Percentiles rank a stretch among this genome's conserved stretches.
Conservation (phyloP, 2,329 filamentous ascomycete species). For the Pseudopyricularia cyperi region DNA sequence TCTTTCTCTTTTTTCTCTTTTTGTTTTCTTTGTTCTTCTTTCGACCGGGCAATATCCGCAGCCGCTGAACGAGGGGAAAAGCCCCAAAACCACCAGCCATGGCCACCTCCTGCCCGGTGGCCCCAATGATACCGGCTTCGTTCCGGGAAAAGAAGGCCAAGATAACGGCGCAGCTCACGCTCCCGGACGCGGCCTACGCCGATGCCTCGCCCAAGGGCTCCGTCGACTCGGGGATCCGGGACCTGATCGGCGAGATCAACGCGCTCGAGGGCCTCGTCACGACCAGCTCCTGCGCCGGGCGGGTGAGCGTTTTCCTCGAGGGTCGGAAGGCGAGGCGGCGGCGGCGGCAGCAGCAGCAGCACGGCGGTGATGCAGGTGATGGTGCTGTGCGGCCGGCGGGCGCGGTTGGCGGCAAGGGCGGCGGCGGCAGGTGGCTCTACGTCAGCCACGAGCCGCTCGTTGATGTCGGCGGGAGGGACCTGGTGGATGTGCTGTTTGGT, state of each 20-base stretch:
- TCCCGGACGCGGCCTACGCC: slow-evolving; percentile 58
- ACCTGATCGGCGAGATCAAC: slow-evolving; percentile 72
- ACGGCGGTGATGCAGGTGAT: slow-evolving; percentile 7
- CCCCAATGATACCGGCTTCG: not conserved
- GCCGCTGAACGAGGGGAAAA: not conserved
- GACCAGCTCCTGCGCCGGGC: slow-evolving; percentile 83
- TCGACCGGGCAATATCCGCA: not conserved
- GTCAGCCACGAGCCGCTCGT: slow-evolving; percentile 68
- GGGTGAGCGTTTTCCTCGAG: slow-evolving; percentile 80
- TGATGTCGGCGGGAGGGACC: slow-evolving; percentile 1
- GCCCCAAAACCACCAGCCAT: too few species aligned
- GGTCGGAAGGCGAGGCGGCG: slow-evolving; percentile 37
- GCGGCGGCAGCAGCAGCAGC: slow-evolving; percentile 7
- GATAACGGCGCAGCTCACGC: slow-evolving; percentile 58
- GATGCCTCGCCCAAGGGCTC: slow-evolving; percentile 84
- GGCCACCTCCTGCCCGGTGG: too few species aligned
- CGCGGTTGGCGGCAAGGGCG: slow-evolving; percentile 68
- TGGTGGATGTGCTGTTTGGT: slow-evolving; percentile 19
- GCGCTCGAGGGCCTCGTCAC: slow-evolving; percentile 63
- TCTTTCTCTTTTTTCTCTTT: not conserved
- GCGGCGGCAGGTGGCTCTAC: slow-evolving; percentile 72
- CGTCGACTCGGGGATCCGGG: slow-evolving; percentile 65
- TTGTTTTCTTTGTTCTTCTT: not conserved
- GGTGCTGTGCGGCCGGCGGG: slow-evolving; percentile 12
- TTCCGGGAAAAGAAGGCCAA: slow-evolving; percentile 54